Percentiles rank a stretch among this genome's conserved stretches.
Evolutionary conservation across 78 protist species (phyloP).

Genomic region (Paratrimastix pyriformis): DNA sequence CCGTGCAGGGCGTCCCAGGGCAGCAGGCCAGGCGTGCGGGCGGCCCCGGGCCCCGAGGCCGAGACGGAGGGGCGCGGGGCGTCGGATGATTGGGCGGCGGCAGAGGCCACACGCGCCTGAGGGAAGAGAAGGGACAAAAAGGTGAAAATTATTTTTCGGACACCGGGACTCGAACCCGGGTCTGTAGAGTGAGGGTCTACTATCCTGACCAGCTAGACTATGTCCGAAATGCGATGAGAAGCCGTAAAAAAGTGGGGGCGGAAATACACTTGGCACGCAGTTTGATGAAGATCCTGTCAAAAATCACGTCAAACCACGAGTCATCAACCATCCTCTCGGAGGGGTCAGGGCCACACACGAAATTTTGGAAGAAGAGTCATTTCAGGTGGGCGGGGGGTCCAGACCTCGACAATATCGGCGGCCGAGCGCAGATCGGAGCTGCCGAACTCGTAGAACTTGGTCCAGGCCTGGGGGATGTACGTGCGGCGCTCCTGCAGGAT

Average conservation of each 20-base stretch:
- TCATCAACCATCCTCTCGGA: not conserved
- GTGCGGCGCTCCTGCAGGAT: conserved; percentile 71
- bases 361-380: too few relatives aligned
- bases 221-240: too few relatives aligned
- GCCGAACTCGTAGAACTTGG: conserved; percentile 68
- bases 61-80: not conserved
- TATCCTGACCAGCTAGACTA: too few relatives aligned
- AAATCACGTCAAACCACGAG: not conserved
- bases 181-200: too few relatives aligned
- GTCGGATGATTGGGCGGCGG: not conserved
- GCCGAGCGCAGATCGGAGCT: conserved; percentile 57
- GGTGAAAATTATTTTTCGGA: not conserved
- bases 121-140: not conserved
- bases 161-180: too few relatives aligned
- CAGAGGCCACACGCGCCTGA: not conserved
- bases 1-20: conserved; percentile 52
- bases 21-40: not conserved
- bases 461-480: conserved; percentile 75
- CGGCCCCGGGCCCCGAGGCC: not conserved
- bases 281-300: not conserved
- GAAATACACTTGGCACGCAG: too few relatives aligned
- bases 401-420: conserved; percentile 31
- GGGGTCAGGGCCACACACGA: not conserved
- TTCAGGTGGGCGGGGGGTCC: not conserved
- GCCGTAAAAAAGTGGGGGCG: too few relatives aligned